Conservation (phyloP, 768 basidiomycete genomes). For the Kwoniella sp. region DNA sequence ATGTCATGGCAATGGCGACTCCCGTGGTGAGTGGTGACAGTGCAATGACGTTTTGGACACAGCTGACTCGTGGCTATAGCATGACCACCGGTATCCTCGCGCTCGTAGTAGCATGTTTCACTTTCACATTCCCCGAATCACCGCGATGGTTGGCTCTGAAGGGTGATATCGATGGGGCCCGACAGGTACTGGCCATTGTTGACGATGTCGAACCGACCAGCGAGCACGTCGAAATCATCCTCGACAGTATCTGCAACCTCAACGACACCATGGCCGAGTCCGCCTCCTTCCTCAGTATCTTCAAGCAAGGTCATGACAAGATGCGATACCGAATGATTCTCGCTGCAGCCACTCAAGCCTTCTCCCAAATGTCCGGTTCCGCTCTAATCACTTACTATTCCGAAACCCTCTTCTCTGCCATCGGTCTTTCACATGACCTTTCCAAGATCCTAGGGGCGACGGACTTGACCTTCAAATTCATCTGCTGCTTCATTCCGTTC, state of each 20-base stretch:
- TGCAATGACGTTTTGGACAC: neutral
- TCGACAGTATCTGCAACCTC: slow-evolving; percentile 10
- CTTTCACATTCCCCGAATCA: slow-evolving; percentile 38
- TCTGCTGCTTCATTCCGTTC: slow-evolving; percentile 33
- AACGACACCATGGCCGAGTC: slow-evolving; percentile 24
- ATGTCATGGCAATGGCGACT: slow-evolving; percentile 27
- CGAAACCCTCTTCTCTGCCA: slow-evolving; percentile 26
- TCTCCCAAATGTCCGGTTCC: slow-evolving; percentile 29
- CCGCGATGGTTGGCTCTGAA: slow-evolving; percentile 57
- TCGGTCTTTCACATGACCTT: slow-evolving; percentile 24
- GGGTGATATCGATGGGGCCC: slow-evolving; percentile 26
- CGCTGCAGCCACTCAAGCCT: slow-evolving; percentile 27
- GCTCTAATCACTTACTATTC: slow-evolving; percentile 40
- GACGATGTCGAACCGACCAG: slow-evolving; percentile 20
- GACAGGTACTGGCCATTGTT: slow-evolving; percentile 23
- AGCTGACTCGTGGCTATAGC: slow-evolving; percentile 1
- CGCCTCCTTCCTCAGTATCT: slow-evolving; percentile 26
- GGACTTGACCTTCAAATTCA: slow-evolving; percentile 30
- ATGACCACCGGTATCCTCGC: slow-evolving; percentile 36
- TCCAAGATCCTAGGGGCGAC: slow-evolving; percentile 29
- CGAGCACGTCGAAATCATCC: slow-evolving; percentile 17
- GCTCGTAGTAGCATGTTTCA: slow-evolving; percentile 24
- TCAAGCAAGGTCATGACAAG: slow-evolving; percentile 33
- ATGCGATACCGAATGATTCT: slow-evolving; percentile 31
- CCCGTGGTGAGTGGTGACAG: slow-evolving; percentile 15